phyloP scores from a whole-genome alignment of 2,329 filamentous ascomycete genomes.

The Cytospora piceicola region DNA sequence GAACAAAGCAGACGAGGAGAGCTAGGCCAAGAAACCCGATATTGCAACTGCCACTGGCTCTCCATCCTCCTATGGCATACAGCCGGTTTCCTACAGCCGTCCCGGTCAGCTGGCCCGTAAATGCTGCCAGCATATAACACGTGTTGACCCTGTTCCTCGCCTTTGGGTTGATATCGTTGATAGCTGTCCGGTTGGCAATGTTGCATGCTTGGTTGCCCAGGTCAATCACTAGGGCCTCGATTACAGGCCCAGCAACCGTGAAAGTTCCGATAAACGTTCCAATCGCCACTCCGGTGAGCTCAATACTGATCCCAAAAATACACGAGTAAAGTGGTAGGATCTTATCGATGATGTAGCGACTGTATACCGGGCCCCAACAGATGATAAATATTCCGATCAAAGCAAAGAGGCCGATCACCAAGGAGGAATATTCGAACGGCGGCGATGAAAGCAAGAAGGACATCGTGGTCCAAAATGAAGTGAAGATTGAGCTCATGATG shows the following conservation, averaged over 20 bases:
- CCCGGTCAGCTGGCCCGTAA: conserved; percentile 75
- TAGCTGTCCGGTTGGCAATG: conserved; percentile 71
- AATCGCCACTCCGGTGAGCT: conserved; percentile 64
- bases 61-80: conserved; percentile 51
- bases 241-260: conserved; percentile 70
- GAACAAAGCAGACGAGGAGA: conserved; percentile 41
- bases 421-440: conserved; percentile 69
- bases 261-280: conserved; percentile 71
- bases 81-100: conserved; percentile 34
- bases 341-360: conserved; percentile 69
- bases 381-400: conserved; percentile 76
- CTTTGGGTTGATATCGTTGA: conserved; percentile 72
- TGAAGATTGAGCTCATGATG: conserved; percentile 57
- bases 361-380: conserved; percentile 69
- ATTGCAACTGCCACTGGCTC: conserved; percentile 49
- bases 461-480: conserved; percentile 65
- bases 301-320: conserved; percentile 62
- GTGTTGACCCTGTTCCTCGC: conserved; percentile 79
- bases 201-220: conserved; percentile 74
- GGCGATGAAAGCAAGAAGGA: conserved; percentile 75
- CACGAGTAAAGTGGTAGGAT: conserved; percentile 71
- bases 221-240: conserved; percentile 73
- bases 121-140: conserved; percentile 77
- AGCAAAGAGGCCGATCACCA: conserved; percentile 77
- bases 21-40: conserved; percentile 45